Percentiles rank a stretch among this genome's conserved stretches.
Evolutionary conservation across 495 filamentous ascomycete genomes (phyloP).

Genomic region (Hypoxylon cercidicola): DNA sequence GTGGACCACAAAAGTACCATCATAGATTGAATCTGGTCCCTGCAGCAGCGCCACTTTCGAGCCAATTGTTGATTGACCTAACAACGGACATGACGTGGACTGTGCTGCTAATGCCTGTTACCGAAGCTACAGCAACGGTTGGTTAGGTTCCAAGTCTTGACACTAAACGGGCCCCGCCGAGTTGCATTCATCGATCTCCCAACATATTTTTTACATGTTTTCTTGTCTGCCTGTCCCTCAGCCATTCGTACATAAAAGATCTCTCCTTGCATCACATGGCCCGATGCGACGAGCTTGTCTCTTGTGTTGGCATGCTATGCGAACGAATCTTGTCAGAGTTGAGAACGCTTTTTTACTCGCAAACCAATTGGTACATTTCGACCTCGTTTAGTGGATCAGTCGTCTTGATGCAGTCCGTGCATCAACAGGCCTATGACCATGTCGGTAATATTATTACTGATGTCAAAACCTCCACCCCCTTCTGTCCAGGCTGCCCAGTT

Average conservation of each 20-base stretch:
- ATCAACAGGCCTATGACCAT: neutral
- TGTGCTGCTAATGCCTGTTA: constrained; percentile 16
- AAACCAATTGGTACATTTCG: no score
- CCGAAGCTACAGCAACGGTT: constrained; percentile 19
- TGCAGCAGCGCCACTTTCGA: constrained; percentile 16
- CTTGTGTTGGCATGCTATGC: no score
- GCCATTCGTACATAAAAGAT: no score
- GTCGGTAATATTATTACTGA: constrained; percentile 12
- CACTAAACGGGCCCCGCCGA: constrained; percentile 14
- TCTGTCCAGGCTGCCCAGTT: constrained; percentile 16
- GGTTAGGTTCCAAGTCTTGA: constrained; percentile 4
- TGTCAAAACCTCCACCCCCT: constrained; percentile 7
- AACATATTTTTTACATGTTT: no score
- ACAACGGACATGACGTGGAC: constrained; percentile 33
- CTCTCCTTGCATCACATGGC: no score
- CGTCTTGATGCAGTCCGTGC: neutral
- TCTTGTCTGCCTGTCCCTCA: neutral
- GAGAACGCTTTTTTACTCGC: no score
- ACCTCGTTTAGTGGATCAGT: no score
- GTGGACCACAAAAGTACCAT: constrained; percentile 11
- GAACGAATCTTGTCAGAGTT: no score
- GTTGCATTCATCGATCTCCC: neutral
- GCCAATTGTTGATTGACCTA: constrained; percentile 18
- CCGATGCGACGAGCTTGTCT: no score
- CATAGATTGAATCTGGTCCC: constrained; percentile 11